Conservation (phyloP, 306 rosid species). For the Sicyos baderoa region DNA sequence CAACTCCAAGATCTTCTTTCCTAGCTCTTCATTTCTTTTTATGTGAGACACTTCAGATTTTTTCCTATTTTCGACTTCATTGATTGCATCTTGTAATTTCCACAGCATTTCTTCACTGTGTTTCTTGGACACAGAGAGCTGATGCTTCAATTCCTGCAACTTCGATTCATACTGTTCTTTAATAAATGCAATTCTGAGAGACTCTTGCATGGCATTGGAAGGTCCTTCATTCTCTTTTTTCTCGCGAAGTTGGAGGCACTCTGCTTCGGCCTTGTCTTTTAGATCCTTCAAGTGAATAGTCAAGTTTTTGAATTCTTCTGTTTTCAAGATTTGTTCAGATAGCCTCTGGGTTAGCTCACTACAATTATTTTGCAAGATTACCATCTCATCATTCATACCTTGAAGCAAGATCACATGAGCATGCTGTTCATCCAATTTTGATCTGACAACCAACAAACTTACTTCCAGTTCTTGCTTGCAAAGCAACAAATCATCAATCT, state of each 20-base stretch:
- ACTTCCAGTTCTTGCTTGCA: slow-evolving; percentile 70
- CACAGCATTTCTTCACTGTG: slow-evolving; percentile 85
- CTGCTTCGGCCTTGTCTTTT: slow-evolving; percentile 80
- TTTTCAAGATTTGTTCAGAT: slow-evolving; percentile 77
- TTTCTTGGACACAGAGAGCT: slow-evolving; percentile 68
- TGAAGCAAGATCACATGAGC: slow-evolving; percentile 41
- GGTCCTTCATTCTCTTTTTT: slow-evolving; percentile 71
- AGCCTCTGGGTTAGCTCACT: slow-evolving; percentile 58
- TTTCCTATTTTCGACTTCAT: slow-evolving; percentile 67
- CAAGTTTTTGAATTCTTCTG: slow-evolving; percentile 88
- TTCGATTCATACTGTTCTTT: slow-evolving; percentile 92
- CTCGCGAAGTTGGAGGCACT: slow-evolving; percentile 49
- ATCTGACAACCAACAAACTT: slow-evolving; percentile 52
- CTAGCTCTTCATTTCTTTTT: slow-evolving; percentile 74
- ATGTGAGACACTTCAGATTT: slow-evolving; percentile 63
- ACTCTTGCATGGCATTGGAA: slow-evolving; percentile 64
- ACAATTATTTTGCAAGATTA: slow-evolving; percentile 47
- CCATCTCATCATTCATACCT: slow-evolving; percentile 46
- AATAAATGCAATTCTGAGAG: slow-evolving; percentile 90
- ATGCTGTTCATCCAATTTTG: slow-evolving; percentile 56
- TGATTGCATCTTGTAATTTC: slow-evolving; percentile 80
- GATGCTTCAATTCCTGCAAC: slow-evolving; percentile 83
- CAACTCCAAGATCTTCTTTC: slow-evolving; percentile 69
- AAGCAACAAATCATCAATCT: slow-evolving; percentile 50
- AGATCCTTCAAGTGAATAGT: slow-evolving; percentile 90